phyloP scores from a whole-genome alignment of 495 filamentous ascomycete genomes.

The Podospora anserina region DNA sequence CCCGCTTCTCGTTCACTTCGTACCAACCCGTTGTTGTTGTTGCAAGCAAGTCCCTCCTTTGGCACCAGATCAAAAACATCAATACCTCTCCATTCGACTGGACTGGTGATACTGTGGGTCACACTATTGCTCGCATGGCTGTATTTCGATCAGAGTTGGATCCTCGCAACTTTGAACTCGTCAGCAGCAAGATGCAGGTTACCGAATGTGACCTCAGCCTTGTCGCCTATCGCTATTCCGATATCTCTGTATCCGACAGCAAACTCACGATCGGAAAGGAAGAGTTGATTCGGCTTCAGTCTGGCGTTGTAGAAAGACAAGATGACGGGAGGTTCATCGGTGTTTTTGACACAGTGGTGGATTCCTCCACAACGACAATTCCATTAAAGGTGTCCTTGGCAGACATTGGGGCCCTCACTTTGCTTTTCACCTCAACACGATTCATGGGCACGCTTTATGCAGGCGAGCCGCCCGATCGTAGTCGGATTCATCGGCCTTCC shows the following conservation, averaged over 20 bases:
- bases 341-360: neutral
- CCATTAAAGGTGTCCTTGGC: neutral
- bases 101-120: neutral
- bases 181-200: neutral
- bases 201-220: slow-evolving; percentile 12
- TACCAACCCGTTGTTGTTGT: slow-evolving; percentile 14
- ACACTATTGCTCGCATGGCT: slow-evolving; percentile 11
- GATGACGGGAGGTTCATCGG: neutral
- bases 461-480: neutral
- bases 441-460: slow-evolving; percentile 6
- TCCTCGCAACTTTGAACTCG: neutral
- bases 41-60: neutral
- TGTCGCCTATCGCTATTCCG: slow-evolving; percentile 13
- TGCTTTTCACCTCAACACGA: slow-evolving; percentile 8
- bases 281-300: slow-evolving; percentile 9
- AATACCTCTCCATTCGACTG: neutral
- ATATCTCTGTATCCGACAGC: slow-evolving; percentile 8
- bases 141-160: slow-evolving; percentile 5
- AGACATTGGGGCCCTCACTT: neutral
- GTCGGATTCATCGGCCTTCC: too few species aligned
- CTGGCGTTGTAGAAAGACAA: neutral
- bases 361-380: neutral
- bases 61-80: neutral
- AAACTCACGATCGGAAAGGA: neutral
- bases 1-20: neutral